These are phyloP conservation scores for Epichloe uncinata DNA, from an alignment of 2,329 filamentous ascomycete species.

Conservation along the genomic window DNA sequence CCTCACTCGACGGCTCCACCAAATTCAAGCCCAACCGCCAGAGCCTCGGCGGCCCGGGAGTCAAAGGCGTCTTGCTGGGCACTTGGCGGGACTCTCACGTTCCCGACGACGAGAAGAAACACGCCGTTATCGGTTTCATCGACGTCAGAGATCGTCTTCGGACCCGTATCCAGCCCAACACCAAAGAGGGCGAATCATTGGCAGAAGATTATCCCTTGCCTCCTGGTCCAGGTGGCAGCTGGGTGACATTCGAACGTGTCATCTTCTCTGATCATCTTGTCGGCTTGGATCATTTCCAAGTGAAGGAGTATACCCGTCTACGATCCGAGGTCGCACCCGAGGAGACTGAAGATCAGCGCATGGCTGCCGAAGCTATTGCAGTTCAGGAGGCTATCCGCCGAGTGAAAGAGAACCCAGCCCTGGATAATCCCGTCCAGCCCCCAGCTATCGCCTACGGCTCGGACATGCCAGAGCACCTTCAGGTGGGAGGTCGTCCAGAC, in stretches of 20 bases:
- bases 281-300: slow-evolving; percentile 39
- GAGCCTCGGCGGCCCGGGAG: slow-evolving; percentile 14
- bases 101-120: slow-evolving; percentile 34
- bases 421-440: slow-evolving; percentile 28
- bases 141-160: slow-evolving; percentile 47
- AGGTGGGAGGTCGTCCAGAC: slow-evolving; percentile 21
- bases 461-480: slow-evolving; percentile 31
- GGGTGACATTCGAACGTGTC: slow-evolving; percentile 49
- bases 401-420: slow-evolving; percentile 28
- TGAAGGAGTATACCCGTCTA: slow-evolving; percentile 51
- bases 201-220: slow-evolving; percentile 35
- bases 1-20: slow-evolving; percentile 5
- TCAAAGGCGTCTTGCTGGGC: slow-evolving; percentile 39
- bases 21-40: slow-evolving; percentile 18
- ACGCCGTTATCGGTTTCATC: slow-evolving; percentile 49
- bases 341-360: slow-evolving; percentile 25
- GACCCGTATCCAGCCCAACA: slow-evolving; percentile 41
- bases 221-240: slow-evolving; percentile 46
- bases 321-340: slow-evolving; percentile 24
- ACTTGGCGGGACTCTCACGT: slow-evolving; percentile 47
- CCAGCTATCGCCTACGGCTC: slow-evolving; percentile 37
- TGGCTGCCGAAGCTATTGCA: slow-evolving; percentile 27
- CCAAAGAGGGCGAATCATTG: slow-evolving; percentile 33
- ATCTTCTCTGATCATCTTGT: slow-evolving; percentile 45
- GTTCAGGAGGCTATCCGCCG: slow-evolving; percentile 33